A percentile compares a stretch with the other conserved stretches of the same genome.
Evolutionary conservation across 1,284 basidiomycete species (phyloP).

Genomic region (Kalmanozyma brasiliensis): DNA sequence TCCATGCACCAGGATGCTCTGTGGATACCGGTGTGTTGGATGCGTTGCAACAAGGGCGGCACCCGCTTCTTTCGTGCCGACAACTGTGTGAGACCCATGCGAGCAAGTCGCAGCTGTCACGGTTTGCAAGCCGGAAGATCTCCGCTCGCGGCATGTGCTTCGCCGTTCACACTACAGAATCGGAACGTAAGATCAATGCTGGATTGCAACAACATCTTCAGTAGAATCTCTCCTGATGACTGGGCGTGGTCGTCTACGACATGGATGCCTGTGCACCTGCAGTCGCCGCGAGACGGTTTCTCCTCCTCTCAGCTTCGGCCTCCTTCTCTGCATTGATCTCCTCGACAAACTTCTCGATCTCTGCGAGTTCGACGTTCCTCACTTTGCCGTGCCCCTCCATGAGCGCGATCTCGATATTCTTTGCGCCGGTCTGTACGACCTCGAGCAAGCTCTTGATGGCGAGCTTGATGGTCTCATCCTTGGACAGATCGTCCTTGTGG

Average conservation of each 20-base stretch:
- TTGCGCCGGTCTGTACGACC: conserved; percentile 98
- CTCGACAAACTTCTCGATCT: conserved; percentile 65
- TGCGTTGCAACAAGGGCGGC: no score
- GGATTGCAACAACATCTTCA: no score
- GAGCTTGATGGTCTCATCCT: conserved; percentile 91
- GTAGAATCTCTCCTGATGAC: no score
- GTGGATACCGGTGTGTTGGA: no score
- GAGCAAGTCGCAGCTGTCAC: no score
- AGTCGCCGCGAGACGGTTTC: conserved; percentile 64
- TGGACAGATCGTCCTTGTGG: conserved; percentile 86
- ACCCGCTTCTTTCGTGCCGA: no score
- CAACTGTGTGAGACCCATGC: no score
- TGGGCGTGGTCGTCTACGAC: conserved; percentile 18
- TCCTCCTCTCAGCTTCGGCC: conserved; percentile 65
- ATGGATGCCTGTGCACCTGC: conserved; percentile 64
- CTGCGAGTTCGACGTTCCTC: conserved; percentile 57
- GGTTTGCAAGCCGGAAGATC: no score
- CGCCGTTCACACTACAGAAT: no score
- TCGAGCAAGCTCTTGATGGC: conserved; percentile 95
- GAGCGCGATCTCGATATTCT: conserved; percentile 73
- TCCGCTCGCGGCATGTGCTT: no score
- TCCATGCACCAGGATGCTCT: no score
- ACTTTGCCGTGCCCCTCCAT: conserved; percentile 64
- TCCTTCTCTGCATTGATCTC: conserved; percentile 66
- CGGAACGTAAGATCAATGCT: no score